Conservation (phyloP, 371 early-diverging fungal genomes). For the Amoeboaphelidium protococcarum region DNA sequence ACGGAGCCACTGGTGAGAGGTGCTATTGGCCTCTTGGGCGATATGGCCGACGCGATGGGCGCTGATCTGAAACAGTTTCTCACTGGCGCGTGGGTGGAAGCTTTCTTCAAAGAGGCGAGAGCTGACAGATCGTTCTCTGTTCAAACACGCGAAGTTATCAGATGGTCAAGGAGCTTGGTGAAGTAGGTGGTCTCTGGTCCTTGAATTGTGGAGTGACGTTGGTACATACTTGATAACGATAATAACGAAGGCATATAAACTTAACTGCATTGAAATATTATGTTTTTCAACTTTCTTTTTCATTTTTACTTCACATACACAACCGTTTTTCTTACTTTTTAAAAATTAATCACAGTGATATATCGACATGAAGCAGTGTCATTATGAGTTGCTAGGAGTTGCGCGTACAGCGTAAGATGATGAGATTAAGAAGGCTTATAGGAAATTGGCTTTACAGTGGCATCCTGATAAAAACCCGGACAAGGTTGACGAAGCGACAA, state of each 20-base stretch:
- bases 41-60: background rate
- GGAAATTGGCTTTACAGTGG: slow-evolving; percentile 5
- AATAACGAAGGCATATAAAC: too few relatives aligned
- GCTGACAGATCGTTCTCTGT: too few relatives aligned
- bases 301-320: too few relatives aligned
- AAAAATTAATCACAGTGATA: too few relatives aligned
- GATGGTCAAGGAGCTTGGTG: too few relatives aligned
- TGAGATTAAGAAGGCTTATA: slow-evolving; percentile 48
- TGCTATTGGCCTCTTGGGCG: background rate
- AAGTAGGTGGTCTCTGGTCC: too few relatives aligned
- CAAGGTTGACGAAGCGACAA: background rate
- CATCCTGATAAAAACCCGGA: slow-evolving; percentile 10
- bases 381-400: slow-evolving; percentile 69
- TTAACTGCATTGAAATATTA: too few relatives aligned
- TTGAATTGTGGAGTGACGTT: too few relatives aligned
- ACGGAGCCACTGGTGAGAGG: slow-evolving; percentile 28
- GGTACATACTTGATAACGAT: too few relatives aligned
- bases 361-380: slow-evolving; percentile 28
- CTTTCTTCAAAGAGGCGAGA: background rate
- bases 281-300: too few relatives aligned
- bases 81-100: background rate
- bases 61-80: background rate
- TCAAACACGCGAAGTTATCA: too few relatives aligned
- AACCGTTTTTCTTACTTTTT: too few relatives aligned
- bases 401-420: slow-evolving; percentile 31